Evolutionary conservation across 306 rosid genomes (phyloP).

Genomic region (Medicago lupulina): DNA sequence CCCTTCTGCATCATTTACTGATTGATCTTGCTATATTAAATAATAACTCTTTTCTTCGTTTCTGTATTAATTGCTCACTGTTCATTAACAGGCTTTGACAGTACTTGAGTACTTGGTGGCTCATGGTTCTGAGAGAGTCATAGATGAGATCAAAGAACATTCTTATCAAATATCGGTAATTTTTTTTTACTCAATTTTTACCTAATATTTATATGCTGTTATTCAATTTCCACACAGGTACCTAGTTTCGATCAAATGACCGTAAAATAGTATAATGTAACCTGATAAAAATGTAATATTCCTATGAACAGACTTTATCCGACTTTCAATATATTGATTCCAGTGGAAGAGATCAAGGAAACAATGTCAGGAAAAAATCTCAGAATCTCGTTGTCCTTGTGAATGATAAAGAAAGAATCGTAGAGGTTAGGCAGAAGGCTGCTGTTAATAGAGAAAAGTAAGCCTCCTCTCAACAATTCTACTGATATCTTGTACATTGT

Average conservation of each 20-base stretch:
- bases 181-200: constrained; percentile 19
- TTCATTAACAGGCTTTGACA: constrained; percentile 75
- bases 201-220: constrained; percentile 37
- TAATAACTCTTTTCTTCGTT: constrained; percentile 17
- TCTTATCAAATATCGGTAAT: constrained; percentile 97
- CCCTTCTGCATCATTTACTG: constrained; percentile 19
- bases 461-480: constrained; percentile 42
- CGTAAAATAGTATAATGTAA: constrained; percentile 23
- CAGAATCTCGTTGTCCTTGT: constrained; percentile 83
- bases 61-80: constrained; percentile 35
- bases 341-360: constrained; percentile 93
- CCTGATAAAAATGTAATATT: constrained; percentile 40
- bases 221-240: constrained; percentile 14
- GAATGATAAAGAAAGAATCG: constrained; percentile 85
- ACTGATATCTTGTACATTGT: constrained; percentile 17
- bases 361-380: constrained; percentile 90
- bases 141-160: constrained; percentile 96
- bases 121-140: constrained; percentile 92
- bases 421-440: constrained; percentile 91
- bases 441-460: constrained; percentile 89
- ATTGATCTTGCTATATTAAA: constrained; percentile 15
- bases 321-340: constrained; percentile 90
- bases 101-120: constrained; percentile 95
- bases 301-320: constrained; percentile 72
- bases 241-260: constrained; percentile 16